Percentiles rank a stretch among this genome's conserved stretches.
Conservation (phyloP, 805 yeast species). For the Isabelozyma gotoi region DNA sequence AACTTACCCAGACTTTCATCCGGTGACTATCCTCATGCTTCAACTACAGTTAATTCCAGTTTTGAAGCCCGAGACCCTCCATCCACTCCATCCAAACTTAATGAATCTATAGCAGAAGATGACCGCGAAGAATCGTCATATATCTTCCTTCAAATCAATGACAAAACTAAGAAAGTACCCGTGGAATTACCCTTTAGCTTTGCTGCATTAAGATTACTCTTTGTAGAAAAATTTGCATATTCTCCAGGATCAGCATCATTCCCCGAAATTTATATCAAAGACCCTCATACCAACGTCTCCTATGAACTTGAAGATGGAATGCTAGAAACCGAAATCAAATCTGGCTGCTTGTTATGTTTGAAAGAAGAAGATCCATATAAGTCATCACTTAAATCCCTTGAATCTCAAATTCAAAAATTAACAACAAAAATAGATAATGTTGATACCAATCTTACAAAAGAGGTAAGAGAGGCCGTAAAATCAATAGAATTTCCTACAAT, state of each 20-base stretch:
- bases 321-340: constrained; percentile 51
- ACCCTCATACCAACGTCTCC: constrained; percentile 54
- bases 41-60: constrained; percentile 1
- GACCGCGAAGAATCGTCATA: constrained; percentile 4
- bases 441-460: constrained; percentile 10
- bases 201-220: constrained; percentile 62
- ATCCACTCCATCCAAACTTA: neutral
- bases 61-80: neutral
- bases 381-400: constrained; percentile 17
- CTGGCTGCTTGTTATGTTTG: constrained; percentile 60
- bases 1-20: constrained; percentile 11
- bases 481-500: constrained; percentile 17
- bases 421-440: constrained; percentile 15
- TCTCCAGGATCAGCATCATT: constrained; percentile 69
- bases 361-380: constrained; percentile 42
- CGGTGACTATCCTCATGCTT: neutral
- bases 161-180: constrained; percentile 54
- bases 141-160: constrained; percentile 52
- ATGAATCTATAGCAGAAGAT: neutral
- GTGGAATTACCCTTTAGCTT: constrained; percentile 47
- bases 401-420: constrained; percentile 15
- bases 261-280: constrained; percentile 78
- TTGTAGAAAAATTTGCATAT: constrained; percentile 85
- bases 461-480: constrained; percentile 17
- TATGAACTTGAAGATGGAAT: constrained; percentile 79